Percentiles rank a stretch among this genome's conserved stretches.
Conservation (phyloP, 305 asterid genomes). For the Rubia balearica region DNA sequence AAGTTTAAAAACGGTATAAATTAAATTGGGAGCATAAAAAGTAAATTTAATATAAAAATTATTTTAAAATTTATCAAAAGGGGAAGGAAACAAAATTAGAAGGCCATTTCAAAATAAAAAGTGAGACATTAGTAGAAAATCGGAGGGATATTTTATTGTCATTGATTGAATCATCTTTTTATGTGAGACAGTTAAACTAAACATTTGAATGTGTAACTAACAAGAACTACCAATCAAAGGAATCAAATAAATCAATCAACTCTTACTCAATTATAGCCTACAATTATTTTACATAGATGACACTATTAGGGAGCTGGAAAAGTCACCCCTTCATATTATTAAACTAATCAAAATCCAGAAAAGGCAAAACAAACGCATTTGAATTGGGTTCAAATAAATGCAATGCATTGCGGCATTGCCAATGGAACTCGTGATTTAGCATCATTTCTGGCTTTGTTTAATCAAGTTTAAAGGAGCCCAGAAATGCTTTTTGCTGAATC, state of each 20-base stretch:
- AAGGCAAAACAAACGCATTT: background rate
- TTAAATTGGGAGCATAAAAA: too few relatives aligned
- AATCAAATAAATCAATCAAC: background rate
- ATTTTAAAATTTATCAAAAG: too few relatives aligned
- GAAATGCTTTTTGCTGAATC: background rate
- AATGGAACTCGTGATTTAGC: background rate
- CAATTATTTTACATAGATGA: background rate
- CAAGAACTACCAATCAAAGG: background rate
- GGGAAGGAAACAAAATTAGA: too few relatives aligned
- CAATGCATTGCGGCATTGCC: background rate
- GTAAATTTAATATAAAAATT: too few relatives aligned
- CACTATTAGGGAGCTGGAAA: background rate
- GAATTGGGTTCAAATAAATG: background rate
- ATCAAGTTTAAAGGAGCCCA: background rate
- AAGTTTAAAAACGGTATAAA: too few relatives aligned
- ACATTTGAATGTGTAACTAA: background rate
- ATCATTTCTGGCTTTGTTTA: background rate
- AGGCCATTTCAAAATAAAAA: too few relatives aligned
- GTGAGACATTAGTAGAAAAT: too few relatives aligned
- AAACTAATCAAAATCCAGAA: conserved; percentile 1
- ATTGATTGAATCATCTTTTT: too few relatives aligned
- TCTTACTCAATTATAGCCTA: conserved; percentile 3
- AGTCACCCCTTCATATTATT: background rate
- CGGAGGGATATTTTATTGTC: too few relatives aligned
- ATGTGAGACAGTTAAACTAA: background rate